Evolutionary conservation across 108 stramenopile genomes (phyloP), one percentile per base, ranked within the genome.

Genomic region (Stephanodiscus triporus): DNA sequence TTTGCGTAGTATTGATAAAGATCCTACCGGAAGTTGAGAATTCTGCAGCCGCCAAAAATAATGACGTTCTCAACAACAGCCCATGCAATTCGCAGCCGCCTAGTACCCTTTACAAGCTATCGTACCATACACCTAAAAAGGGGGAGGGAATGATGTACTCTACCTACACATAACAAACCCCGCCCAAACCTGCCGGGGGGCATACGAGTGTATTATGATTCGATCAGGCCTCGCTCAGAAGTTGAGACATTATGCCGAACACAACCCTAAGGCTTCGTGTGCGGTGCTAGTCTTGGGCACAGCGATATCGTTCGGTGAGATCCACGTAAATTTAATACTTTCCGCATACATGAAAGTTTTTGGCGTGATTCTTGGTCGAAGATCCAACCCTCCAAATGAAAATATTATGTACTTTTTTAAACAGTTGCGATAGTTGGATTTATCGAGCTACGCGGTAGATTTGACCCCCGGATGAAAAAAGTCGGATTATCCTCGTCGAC

Each of bases 181-280:
- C n/a, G n/a, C n/a, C n/a, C n/a, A n/a, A n/a, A n/a, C n/a, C n/a
- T n/a, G n/a, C n/a, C n/a, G n/a, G n/a, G n/a, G n/a, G n/a, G n/a
- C 32, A 34, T 34, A 4, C 32, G 32, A 34, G 32, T 34, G 32
- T 34, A 34, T 2, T 17, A 45, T 45, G 43, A 45, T 16, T 45
- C 43, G 14, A 14, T 45, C n/a, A n/a, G n/a, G 16, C 36, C 36
- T 61, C 60, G 22, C 30, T 17, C 61, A 63, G n/a, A n/a, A n/a
- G 47, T 51, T 72, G 30, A 62, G 60, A 13, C 59, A 61, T n/a
- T 72, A 62, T 26, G 71, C 71, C 9, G 71, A 72, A 50, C 26
- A 32, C n/a, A 61, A 72, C 54, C 71, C 71, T 50, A 62, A 53
- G 71, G 13, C 61, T 32, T 72, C 71, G n/a, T 36, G 61, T 38